Base-by-base conservation (phyloP, 1,139 yeast genomes). In the Scheffersomyces titani region DNA sequence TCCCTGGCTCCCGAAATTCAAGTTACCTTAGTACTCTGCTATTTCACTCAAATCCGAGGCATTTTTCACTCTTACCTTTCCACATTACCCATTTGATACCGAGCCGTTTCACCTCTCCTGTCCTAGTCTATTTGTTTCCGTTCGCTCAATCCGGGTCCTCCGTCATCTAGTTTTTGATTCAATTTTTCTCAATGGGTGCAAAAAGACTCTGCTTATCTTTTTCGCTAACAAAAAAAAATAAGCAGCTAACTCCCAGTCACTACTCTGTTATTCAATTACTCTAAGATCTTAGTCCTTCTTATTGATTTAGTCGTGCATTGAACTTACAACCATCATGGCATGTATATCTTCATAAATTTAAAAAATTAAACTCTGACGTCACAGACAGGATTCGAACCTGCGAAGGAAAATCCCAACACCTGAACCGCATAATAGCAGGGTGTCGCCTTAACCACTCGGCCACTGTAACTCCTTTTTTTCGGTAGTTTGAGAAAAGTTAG, bases 371-470 rank as follows among this genome's bases (percentile, higher is more conserved):
- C 77, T 70, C 74, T 69, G 65, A 56, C 91, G 91, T 86, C 85
- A 87, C 89, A 84, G 89, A 85, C 91, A 87, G 90, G 91, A 87
- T 87, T 87, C 90, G 91, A 87, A 87, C 91, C 90, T 87, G 90
- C 90, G 91, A 86, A 84, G 88, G 90, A 83, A 86, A 78, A 85
- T 82, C 90, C 88, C 90, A 87, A 85, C 85, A 85, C 90, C 90
- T 87, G 59, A 69, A 66, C 84, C 70, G 77, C 84, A 11, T 51
- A 49, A 59, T 65, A 65, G 68, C 68, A 65, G 68, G 68, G 68
- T 54, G 67, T 64, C 69, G 69, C 69, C 69, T 65, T 65, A 65
- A 65, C 69, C 69, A 65, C 69, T 65, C 69, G 69, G 69, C 69
- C 69, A 65, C 69, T 59, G 67, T 54, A 57, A 64, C 67, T 36